A percentile compares a stretch with the other conserved stretches of the same genome.
Evolutionary conservation across 2,329 filamentous ascomycete genomes (phyloP).

Genomic region (Aspergillus jensenii): DNA sequence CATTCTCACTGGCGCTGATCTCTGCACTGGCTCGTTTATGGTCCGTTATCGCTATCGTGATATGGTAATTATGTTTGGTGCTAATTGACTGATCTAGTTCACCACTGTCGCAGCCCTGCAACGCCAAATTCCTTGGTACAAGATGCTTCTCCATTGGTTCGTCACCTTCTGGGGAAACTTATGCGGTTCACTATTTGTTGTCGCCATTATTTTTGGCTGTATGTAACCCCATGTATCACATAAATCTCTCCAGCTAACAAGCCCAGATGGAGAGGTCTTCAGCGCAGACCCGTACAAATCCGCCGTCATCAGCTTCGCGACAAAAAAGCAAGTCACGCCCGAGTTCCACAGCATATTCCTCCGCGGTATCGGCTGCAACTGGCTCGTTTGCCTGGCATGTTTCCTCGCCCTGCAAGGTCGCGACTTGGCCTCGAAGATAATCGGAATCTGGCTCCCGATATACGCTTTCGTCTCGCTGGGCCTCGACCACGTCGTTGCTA

Average conservation of each 20-base stretch:
- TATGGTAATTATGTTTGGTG: background rate
- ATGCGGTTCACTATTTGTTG: constrained; percentile 50
- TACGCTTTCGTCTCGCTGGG: constrained; percentile 56
- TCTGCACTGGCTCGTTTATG: constrained; percentile 51
- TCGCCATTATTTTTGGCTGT: constrained; percentile 52
- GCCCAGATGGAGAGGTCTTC: constrained; percentile 48
- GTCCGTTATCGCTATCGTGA: constrained; percentile 19
- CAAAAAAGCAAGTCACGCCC: constrained; percentile 50
- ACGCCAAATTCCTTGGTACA: constrained; percentile 37
- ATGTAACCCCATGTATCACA: constrained; percentile 12
- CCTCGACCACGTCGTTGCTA: constrained; percentile 59
- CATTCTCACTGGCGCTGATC: constrained; percentile 50
- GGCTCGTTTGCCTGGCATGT: constrained; percentile 57
- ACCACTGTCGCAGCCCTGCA: constrained; percentile 48
- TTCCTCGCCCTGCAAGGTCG: constrained; percentile 47
- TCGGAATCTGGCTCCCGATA: constrained; percentile 58
- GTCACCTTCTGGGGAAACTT: constrained; percentile 53
- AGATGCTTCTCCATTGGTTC: constrained; percentile 44
- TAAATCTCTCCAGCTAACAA: background rate
- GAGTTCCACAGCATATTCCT: constrained; percentile 56
- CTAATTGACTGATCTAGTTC: constrained; percentile 28
- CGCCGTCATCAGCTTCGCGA: constrained; percentile 48
- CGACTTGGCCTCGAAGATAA: constrained; percentile 54
- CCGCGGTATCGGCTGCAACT: constrained; percentile 57
- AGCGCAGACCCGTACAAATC: constrained; percentile 45